phyloP scores from a whole-genome alignment of 768 basidiomycete genomes.

The Mycena latifolia region DNA sequence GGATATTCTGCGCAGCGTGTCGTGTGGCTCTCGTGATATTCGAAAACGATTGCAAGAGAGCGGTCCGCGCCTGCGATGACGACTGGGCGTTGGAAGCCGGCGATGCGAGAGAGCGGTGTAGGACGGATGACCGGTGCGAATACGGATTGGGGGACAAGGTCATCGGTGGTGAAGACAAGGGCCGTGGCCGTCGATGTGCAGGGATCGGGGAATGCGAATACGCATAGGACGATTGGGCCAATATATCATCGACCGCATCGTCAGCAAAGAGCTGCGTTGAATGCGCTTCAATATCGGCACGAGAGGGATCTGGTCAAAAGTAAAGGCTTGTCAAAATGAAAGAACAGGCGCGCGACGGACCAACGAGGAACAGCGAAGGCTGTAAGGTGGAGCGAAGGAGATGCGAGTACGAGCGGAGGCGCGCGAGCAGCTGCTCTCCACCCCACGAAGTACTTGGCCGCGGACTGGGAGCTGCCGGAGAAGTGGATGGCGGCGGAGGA shows the following conservation, averaged over 20 bases:
- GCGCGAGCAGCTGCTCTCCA: slow-evolving; percentile 86
- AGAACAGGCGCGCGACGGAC: slow-evolving; percentile 2
- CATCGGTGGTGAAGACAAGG: slow-evolving; percentile 57
- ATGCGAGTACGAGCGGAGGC: slow-evolving; percentile 82
- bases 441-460: slow-evolving; percentile 78
- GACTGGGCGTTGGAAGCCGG: slow-evolving; percentile 63
- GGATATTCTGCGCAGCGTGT: slow-evolving; percentile 93
- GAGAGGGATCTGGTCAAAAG: slow-evolving; percentile 75
- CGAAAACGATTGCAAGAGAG: slow-evolving; percentile 93
- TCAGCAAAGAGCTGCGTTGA: slow-evolving; percentile 87
- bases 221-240: slow-evolving; percentile 81
- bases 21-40: slow-evolving; percentile 94
- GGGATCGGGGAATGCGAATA: slow-evolving; percentile 87
- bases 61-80: slow-evolving; percentile 79
- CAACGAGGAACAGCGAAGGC: slow-evolving; percentile 85
- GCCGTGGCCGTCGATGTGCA: slow-evolving; percentile 82
- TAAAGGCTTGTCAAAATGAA: not conserved
- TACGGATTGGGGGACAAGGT: slow-evolving; percentile 62
- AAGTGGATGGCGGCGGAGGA: slow-evolving; percentile 66
- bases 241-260: slow-evolving; percentile 89
- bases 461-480: slow-evolving; percentile 52
- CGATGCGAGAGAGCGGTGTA: slow-evolving; percentile 82
- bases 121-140: slow-evolving; percentile 77
- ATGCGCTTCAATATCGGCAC: slow-evolving; percentile 93
- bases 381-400: slow-evolving; percentile 90